Base-by-base conservation (phyloP, 495 filamentous ascomycete species). In the Penicillium odoratum region DNA sequence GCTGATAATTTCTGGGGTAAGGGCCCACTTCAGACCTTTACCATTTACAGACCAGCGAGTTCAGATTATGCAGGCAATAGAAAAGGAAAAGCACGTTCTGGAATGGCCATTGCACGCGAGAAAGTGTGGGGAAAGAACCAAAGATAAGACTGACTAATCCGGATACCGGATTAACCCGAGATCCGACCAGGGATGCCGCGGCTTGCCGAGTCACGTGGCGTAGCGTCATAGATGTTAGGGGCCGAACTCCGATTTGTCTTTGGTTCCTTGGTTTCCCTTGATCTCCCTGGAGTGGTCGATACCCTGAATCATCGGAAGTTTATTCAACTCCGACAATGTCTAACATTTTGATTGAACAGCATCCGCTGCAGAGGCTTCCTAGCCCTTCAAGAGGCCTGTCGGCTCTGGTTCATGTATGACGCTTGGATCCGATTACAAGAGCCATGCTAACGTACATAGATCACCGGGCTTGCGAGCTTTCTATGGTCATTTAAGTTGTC, bases 341-440 rank as follows among this genome's bases (percentile, higher is more conserved):
- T 45, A 51, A 64, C 18, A 51, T 34, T 13, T 55, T 74, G 1
- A 28, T 70, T 8, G 5, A 57, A 7, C 78, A 65, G 49, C 91
- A 94, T 74, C 88, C 87, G 9, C 78, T 93, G 30, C 91, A 94
- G 68, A 78, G 88, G 45, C 65, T 91, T 10, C 34, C 78, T 26
- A 90, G 90, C 57, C 92, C 91, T 0, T 88, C 87, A 5, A 77
- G 85, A 58, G 83, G 82, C 48, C 46, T 88, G 49, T 94, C 92
- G 13, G 81, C 88, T 18, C 52, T 86, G 18, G 61, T 93, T 46
- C 92, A 96, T 74, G 78, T 89, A 75, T 55, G 55, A 48, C 31
- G 30, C 21, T 25, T 4, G n/a, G 4, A 15, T 46, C 38, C 51
- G 9, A 28, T 1, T 26, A 13, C 7, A 21, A 47, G 18, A 26